Conservation (phyloP, 768 basidiomycete genomes). For the Brasilioporus rufonigricans region DNA sequence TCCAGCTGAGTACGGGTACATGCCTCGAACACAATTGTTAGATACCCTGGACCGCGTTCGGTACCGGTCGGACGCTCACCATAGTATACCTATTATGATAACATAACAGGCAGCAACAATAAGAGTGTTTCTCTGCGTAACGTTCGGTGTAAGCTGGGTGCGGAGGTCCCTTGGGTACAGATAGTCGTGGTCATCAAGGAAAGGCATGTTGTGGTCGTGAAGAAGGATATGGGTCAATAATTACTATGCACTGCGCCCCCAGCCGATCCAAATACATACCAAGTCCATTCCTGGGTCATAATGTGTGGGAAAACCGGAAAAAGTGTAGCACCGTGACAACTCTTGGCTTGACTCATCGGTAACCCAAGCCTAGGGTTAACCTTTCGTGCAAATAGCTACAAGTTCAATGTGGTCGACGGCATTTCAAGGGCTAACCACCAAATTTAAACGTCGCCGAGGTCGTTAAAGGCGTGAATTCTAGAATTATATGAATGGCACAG, state of each 20-base stretch:
- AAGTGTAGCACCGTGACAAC: too few relatives aligned
- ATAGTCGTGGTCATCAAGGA: slow-evolving; percentile 17
- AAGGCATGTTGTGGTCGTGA: slow-evolving; percentile 32
- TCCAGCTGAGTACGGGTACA: slow-evolving; percentile 66
- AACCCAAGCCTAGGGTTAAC: too few relatives aligned
- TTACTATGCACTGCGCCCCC: slow-evolving; percentile 8
- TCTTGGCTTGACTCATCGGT: too few relatives aligned
- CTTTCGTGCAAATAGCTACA: too few relatives aligned
- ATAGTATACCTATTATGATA: slow-evolving; percentile 73
- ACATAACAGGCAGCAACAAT: slow-evolving; percentile 80
- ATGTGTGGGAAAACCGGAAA: too few relatives aligned
- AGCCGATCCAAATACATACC: too few relatives aligned
- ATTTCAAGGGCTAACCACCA: too few relatives aligned
- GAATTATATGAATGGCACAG: slow-evolving; percentile 19
- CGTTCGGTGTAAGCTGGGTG: slow-evolving; percentile 55
- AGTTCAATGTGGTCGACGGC: too few relatives aligned
- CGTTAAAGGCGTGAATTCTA: slow-evolving; percentile 5
- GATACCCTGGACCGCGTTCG: not conserved
- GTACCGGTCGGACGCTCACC: slow-evolving; percentile 43
- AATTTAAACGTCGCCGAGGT: too few relatives aligned
- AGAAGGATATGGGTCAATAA: not conserved
- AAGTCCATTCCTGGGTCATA: too few relatives aligned
- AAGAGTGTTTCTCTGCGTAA: slow-evolving; percentile 71
- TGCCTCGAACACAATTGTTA: slow-evolving; percentile 49
- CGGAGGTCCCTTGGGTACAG: slow-evolving; percentile 27